A percentile compares a stretch with the other conserved stretches of the same genome.
Evolutionary conservation across 2,329 filamentous ascomycete genomes (phyloP).

Genomic region (Fusarium oxysporum): DNA sequence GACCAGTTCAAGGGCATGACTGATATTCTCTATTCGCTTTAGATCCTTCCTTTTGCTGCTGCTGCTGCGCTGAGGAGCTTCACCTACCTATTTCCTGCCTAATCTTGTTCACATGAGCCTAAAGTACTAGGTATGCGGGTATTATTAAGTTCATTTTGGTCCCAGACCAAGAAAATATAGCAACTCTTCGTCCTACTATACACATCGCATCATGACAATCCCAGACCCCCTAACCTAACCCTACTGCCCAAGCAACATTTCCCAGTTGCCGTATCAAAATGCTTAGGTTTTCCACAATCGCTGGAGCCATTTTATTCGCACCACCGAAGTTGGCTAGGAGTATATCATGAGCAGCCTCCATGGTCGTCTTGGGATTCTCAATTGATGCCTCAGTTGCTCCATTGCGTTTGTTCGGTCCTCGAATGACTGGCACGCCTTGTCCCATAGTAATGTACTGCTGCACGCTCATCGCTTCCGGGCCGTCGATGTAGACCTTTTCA

Average conservation of each 20-base stretch:
- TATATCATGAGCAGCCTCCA: constrained; percentile 68
- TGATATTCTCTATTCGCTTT: neutral
- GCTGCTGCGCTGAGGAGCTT: neutral
- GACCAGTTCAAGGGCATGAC: neutral
- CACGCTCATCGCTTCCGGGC: constrained; percentile 62
- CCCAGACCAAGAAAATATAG: neutral
- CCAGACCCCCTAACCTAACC: constrained; percentile 43
- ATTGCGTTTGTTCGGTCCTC: constrained; percentile 48
- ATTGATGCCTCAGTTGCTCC: constrained; percentile 56
- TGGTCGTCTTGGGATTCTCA: constrained; percentile 67
- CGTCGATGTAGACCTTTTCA: constrained; percentile 66
- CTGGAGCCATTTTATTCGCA: constrained; percentile 60
- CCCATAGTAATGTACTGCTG: constrained; percentile 69
- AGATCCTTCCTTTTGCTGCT: neutral
- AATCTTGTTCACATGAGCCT: neutral
- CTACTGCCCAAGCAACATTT: constrained; percentile 58
- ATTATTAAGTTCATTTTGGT: neutral
- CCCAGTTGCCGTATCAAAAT: constrained; percentile 72
- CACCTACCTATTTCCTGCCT: neutral
- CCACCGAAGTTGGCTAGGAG: constrained; percentile 64
- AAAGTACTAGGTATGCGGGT: neutral
- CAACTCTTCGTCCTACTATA: neutral
- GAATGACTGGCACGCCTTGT: constrained; percentile 65
- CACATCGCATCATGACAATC: neutral
- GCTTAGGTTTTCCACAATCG: constrained; percentile 75